Conservation (phyloP, 208 protist species). For the Acanthamoeba healyi region DNA sequence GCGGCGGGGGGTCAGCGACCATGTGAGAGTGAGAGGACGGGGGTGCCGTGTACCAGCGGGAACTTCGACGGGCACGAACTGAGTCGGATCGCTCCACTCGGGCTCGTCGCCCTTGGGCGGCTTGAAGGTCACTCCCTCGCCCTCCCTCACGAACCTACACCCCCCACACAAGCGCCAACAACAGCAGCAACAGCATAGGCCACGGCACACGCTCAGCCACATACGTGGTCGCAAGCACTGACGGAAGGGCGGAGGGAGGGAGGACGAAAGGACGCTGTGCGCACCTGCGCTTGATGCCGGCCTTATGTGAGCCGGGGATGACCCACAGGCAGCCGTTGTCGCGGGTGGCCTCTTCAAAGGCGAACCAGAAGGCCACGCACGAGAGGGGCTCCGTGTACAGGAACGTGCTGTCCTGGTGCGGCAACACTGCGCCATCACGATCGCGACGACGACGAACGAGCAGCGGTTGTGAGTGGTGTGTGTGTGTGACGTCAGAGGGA, state of each 20-base stretch:
- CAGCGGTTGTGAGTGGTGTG: not conserved
- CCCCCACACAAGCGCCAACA: not conserved
- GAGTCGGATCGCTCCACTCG: not conserved
- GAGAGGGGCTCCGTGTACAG: constrained; percentile 87
- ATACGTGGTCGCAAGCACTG: not conserved
- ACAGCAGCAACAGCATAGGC: not conserved
- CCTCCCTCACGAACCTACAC: constrained; percentile 40
- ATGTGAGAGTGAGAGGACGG: constrained; percentile 17
- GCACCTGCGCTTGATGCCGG: constrained; percentile 75
- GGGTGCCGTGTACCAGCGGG: not conserved
- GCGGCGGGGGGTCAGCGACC: not conserved
- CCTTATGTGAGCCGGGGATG: constrained; percentile 86
- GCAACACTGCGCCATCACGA: constrained; percentile 75
- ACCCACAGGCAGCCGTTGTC: constrained; percentile 91
- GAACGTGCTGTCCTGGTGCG: constrained; percentile 92
- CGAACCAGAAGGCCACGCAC: constrained; percentile 90
- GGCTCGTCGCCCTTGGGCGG: constrained; percentile 54
- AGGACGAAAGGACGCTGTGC: not conserved
- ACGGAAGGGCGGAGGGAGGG: not conserved
- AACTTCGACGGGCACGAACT: constrained; percentile 29
- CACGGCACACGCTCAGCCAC: not conserved
- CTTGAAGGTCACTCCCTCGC: constrained; percentile 54
- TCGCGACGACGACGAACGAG: not conserved
- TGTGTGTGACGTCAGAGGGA: not conserved
- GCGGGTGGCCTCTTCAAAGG: constrained; percentile 89